These are phyloP conservation scores for Dispira simplex DNA, from an alignment of 192 early-diverging fungal genomes.

Conservation along the genomic window DNA sequence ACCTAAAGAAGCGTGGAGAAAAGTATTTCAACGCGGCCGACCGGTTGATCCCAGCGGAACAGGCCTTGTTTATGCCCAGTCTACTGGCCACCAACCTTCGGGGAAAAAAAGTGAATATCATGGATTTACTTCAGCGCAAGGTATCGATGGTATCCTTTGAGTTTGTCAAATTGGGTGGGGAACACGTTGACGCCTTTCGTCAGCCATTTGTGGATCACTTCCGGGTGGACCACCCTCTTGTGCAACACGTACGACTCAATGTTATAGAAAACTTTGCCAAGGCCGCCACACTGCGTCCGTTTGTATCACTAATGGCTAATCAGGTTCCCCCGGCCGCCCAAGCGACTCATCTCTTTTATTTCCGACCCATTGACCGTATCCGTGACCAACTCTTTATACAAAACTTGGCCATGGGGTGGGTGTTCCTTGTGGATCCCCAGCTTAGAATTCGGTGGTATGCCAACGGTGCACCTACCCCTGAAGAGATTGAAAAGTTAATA, in stretches of 20 bases:
- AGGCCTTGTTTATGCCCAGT: constrained; percentile 25
- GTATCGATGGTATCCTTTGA: constrained; percentile 24
- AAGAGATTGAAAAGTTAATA: constrained; percentile 5
- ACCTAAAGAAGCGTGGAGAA: constrained; percentile 28
- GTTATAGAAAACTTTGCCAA: constrained; percentile 31
- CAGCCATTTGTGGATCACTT: background rate
- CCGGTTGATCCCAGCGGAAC: constrained; percentile 19
- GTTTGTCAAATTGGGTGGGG: constrained; percentile 28
- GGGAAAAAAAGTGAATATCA: constrained; percentile 15
- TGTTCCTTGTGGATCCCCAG: constrained; percentile 24
- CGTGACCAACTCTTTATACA: constrained; percentile 24
- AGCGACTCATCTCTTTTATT: constrained; percentile 20
- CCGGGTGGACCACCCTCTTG: constrained; percentile 5
- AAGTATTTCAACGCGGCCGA: constrained; percentile 27
- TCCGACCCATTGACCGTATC: constrained; percentile 24
- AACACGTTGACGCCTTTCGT: background rate
- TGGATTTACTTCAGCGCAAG: constrained; percentile 19
- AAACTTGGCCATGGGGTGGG: constrained; percentile 29
- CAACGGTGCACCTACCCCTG: constrained; percentile 21
- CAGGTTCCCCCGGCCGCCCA: constrained; percentile 18
- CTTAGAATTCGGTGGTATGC: constrained; percentile 30
- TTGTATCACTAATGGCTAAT: constrained; percentile 19
- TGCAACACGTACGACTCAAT: constrained; percentile 28
- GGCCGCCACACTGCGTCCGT: constrained; percentile 22
- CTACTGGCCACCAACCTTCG: constrained; percentile 21